Conservation (phyloP, 208 protist genomes). For the Phytomonas sp. region DNA sequence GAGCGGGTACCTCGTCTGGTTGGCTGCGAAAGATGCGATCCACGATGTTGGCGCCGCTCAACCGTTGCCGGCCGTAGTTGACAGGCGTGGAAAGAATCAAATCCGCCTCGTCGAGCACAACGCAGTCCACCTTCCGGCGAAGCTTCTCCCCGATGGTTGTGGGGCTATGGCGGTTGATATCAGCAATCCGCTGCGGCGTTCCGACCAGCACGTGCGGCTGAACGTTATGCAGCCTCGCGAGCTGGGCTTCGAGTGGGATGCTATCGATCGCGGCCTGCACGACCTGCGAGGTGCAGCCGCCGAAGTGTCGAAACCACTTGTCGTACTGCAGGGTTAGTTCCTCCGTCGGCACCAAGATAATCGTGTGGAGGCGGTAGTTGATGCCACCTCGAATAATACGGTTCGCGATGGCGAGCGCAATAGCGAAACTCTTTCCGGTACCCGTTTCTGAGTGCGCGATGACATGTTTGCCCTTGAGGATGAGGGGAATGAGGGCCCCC, state of each 20-base stretch:
- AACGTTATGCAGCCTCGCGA: slow-evolving; percentile 81
- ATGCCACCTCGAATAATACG: slow-evolving; percentile 74
- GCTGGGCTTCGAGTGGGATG: slow-evolving; percentile 69
- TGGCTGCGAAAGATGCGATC: slow-evolving; percentile 69
- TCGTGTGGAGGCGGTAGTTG: slow-evolving; percentile 85
- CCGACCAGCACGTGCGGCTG: slow-evolving; percentile 86
- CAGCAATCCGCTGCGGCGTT: slow-evolving; percentile 72
- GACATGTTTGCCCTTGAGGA: slow-evolving; percentile 84
- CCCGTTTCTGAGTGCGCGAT: slow-evolving; percentile 87
- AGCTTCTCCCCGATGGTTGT: slow-evolving; percentile 76
- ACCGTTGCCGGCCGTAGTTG: slow-evolving; percentile 17
- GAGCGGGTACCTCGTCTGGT: slow-evolving; percentile 76
- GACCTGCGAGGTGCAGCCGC: slow-evolving; percentile 65
- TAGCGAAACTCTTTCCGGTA: slow-evolving; percentile 86
- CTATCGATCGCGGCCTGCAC: slow-evolving; percentile 69
- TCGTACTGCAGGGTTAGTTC: slow-evolving; percentile 87
- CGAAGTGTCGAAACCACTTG: slow-evolving; percentile 83
- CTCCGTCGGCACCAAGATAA: slow-evolving; percentile 78
- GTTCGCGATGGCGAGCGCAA: slow-evolving; percentile 78
- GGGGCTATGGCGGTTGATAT: slow-evolving; percentile 54
- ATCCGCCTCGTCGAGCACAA: slow-evolving; percentile 87
- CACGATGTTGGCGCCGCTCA: slow-evolving; percentile 62
- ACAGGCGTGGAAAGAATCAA: slow-evolving; percentile 35
- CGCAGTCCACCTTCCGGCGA: slow-evolving; percentile 83
- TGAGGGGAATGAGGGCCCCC: slow-evolving; percentile 74